A percentile compares a stretch with the other conserved stretches of the same genome.
These are phyloP conservation scores for Medicago arabica DNA, from an alignment of 306 rosid genomes.

Conservation along the genomic window DNA sequence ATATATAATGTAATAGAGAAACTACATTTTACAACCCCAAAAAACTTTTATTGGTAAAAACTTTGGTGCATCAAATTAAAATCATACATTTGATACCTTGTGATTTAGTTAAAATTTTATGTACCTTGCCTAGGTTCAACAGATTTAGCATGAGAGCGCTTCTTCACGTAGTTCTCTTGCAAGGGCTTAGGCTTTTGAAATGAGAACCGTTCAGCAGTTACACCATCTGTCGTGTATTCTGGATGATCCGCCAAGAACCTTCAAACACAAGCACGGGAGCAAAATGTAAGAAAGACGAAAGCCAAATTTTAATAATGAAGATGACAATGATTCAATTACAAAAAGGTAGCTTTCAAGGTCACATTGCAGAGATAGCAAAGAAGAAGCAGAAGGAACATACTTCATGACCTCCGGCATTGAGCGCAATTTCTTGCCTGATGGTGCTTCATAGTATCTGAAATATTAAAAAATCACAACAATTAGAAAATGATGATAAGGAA, in stretches of 20 bases:
- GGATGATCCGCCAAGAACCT: slow-evolving; percentile 85
- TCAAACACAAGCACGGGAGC: slow-evolving; percentile 32
- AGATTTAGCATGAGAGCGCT: slow-evolving; percentile 61
- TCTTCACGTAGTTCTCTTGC: slow-evolving; percentile 88
- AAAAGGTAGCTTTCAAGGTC: slow-evolving; percentile 6
- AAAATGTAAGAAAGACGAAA: slow-evolving; percentile 24
- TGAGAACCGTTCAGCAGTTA: slow-evolving; percentile 71
- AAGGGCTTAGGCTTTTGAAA: slow-evolving; percentile 85
- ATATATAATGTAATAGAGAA: neutral
- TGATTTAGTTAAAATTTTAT: slow-evolving; percentile 1
- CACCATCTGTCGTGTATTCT: slow-evolving; percentile 59
- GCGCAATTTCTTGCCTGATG: slow-evolving; percentile 89
- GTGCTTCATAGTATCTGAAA: slow-evolving; percentile 84
- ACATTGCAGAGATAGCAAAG: slow-evolving; percentile 29
- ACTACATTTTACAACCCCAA: neutral
- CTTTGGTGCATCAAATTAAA: slow-evolving; percentile 13
- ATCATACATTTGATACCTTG: neutral
- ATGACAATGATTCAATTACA: slow-evolving; percentile 13
- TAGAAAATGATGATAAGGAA: slow-evolving; percentile 22
- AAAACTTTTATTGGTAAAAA: slow-evolving; percentile 9
- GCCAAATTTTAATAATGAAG: neutral
- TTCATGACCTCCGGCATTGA: slow-evolving; percentile 84
- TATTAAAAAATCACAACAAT: slow-evolving; percentile 30
- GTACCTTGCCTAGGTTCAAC: slow-evolving; percentile 67
- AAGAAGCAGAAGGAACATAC: slow-evolving; percentile 52